phyloP scores from a whole-genome alignment of 2,329 filamentous ascomycete genomes.

The Ophiobolus disseminans region DNA sequence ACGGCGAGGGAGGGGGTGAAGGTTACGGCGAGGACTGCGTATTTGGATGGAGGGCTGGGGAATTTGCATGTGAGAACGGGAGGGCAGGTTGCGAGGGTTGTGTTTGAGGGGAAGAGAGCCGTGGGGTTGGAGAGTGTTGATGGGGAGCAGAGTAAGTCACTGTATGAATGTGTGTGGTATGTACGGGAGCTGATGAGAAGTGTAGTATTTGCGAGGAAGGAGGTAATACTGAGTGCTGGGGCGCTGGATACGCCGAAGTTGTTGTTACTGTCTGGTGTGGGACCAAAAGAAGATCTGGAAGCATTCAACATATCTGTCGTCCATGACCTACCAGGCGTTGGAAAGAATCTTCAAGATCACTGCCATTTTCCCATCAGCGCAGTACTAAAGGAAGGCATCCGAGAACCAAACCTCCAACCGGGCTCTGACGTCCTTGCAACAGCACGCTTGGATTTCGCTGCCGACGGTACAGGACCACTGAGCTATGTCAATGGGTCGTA shows the following conservation, averaged over 20 bases:
- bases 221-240: conserved; percentile 1
- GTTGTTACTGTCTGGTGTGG: conserved; percentile 67
- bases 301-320: conserved; percentile 60
- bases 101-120: conserved; percentile 1
- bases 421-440: not conserved
- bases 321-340: conserved; percentile 61
- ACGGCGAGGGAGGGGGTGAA: not conserved
- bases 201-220: conserved; percentile 2
- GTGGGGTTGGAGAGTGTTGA: conserved; percentile 3
- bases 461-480: not conserved
- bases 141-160: not conserved
- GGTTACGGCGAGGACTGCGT: conserved; percentile 2
- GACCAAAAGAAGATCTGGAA: conserved; percentile 59
- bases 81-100: not conserved
- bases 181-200: not conserved
- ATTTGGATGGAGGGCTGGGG: not conserved
- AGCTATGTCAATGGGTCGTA: conserved; percentile 3
- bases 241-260: conserved; percentile 49
- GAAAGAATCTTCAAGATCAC: conserved; percentile 8
- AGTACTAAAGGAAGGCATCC: not conserved
- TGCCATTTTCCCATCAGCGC: conserved; percentile 5
- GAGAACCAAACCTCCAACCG: not conserved
- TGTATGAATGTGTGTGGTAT: not conserved
- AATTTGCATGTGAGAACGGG: conserved; percentile 1
- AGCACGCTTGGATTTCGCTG: not conserved